These are phyloP conservation scores for Trichocladium antarcticum DNA, from an alignment of 495 filamentous ascomycete genomes.

Conservation along the genomic window DNA sequence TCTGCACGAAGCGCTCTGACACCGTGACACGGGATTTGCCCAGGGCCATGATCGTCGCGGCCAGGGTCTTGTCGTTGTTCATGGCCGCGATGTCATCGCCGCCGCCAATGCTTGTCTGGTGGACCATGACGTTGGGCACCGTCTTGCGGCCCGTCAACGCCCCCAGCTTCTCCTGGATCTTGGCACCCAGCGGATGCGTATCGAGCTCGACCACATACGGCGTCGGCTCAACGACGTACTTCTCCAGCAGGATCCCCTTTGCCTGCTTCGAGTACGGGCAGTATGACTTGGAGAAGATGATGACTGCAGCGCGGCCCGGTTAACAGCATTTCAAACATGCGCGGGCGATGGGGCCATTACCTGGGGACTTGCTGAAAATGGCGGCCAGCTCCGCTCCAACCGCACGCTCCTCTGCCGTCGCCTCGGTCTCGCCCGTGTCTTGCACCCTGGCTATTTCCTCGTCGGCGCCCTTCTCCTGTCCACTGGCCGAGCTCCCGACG, in stretches of 20 bases:
- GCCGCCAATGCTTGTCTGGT: slow-evolving; percentile 81
- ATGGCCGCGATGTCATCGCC: slow-evolving; percentile 73
- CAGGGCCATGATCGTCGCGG: slow-evolving; percentile 58
- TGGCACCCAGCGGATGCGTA: slow-evolving; percentile 57
- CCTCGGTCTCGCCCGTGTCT: slow-evolving; percentile 20
- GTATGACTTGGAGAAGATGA: slow-evolving; percentile 92
- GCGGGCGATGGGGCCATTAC: slow-evolving; percentile 38
- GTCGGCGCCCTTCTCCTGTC: slow-evolving; percentile 42
- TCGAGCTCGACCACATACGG: slow-evolving; percentile 91
- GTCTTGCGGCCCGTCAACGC: slow-evolving; percentile 70
- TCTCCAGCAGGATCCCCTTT: slow-evolving; percentile 68
- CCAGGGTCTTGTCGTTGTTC: slow-evolving; percentile 55
- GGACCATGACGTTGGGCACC: slow-evolving; percentile 85
- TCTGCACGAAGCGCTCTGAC: slow-evolving; percentile 27
- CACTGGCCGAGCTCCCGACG: slow-evolving; percentile 49
- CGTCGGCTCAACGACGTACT: slow-evolving; percentile 68
- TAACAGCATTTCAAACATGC: slow-evolving; percentile 3
- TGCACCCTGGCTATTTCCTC: slow-evolving; percentile 28
- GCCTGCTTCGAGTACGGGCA: slow-evolving; percentile 76
- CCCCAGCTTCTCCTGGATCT: slow-evolving; percentile 56
- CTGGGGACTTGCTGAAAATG: slow-evolving; percentile 71
- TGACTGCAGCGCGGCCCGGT: slow-evolving; percentile 44
- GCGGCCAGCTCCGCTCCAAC: slow-evolving; percentile 53
- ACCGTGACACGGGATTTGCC: slow-evolving; percentile 56
- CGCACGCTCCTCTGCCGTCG: slow-evolving; percentile 46